Evolutionary conservation across 805 yeast species (phyloP), one percentile per base, ranked within the genome.

Genomic region (Lachancea meyersii): DNA sequence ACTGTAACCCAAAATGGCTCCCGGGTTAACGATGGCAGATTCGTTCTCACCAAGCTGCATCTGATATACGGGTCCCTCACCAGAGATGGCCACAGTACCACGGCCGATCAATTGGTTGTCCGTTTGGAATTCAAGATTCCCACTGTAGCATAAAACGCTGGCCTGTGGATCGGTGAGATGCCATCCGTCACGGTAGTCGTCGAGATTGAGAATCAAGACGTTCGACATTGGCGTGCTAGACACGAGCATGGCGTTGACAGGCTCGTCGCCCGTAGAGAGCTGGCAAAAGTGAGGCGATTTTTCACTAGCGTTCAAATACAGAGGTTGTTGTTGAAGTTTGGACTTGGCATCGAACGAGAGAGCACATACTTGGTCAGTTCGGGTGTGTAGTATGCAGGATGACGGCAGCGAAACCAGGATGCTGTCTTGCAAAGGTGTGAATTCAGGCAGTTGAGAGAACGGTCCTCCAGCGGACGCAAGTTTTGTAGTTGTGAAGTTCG

Each of bases 41-140:
- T 64, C 68, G 20, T 43, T 51, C 9, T 48, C 35, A 1, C 46
- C 49, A 23, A 63, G 41, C 1, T 34, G 30, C 18, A 64, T 39
- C 18, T 58, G 51, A 39, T 57, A 58, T 11, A 60, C 45, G 4
- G 65, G 64, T 1, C 60, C 60, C 10, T 50, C 31, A 2, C 67
- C 67, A n/a, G 48, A 54, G 8, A 65, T 41, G 13, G 63, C 59
- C 13, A 64, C 26, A 13, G 58, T 49, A 1, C 65, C 62, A n/a
- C 48, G 45, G 1, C 60, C 64, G 10, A 41, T 48, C 3, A 58
- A n/a, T 11, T 45, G 46, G n/a, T 49, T 48, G 7, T 35, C 43
- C 16, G 33, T 16, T 17, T 40, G 40, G 27, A 50, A 31, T 5
- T 40, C 35, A n/a, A 58, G 35, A 35, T 55, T 52, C 21, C 60